These are phyloP conservation scores for Senna siamea DNA, from an alignment of 306 rosid genomes.

Conservation along the genomic window DNA sequence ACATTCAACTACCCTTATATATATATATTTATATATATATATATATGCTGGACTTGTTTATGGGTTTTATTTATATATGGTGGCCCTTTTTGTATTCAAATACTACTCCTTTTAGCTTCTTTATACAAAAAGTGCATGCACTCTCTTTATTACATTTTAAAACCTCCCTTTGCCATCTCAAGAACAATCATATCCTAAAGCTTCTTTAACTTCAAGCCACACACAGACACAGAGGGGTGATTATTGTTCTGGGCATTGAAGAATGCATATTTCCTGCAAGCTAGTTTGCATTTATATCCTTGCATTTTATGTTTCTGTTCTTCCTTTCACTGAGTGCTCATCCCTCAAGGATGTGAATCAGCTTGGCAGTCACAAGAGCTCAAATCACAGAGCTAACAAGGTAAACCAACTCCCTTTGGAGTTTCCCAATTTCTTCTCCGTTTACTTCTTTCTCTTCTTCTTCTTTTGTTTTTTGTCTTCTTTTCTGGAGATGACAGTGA, in stretches of 20 bases:
- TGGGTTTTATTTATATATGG: background rate
- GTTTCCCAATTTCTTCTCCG: slow-evolving; percentile 14
- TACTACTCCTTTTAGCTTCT: slow-evolving; percentile 40
- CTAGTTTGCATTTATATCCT: slow-evolving; percentile 36
- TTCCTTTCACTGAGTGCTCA: slow-evolving; percentile 58
- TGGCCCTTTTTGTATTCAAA: slow-evolving; percentile 34
- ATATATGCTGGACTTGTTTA: slow-evolving; percentile 12
- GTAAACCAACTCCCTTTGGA: slow-evolving; percentile 41
- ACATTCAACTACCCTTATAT: slow-evolving; percentile 33
- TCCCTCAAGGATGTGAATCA: slow-evolving; percentile 49
- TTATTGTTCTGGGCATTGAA: slow-evolving; percentile 33
- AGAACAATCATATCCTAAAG: slow-evolving; percentile 46
- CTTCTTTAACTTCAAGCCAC: slow-evolving; percentile 42
- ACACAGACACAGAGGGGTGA: slow-evolving; percentile 26
- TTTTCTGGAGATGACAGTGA: background rate
- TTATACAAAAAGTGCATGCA: slow-evolving; percentile 47
- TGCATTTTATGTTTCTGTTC: slow-evolving; percentile 52
- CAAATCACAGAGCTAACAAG: slow-evolving; percentile 47
- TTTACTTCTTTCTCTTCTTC: slow-evolving; percentile 9
- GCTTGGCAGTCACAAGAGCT: slow-evolving; percentile 47
- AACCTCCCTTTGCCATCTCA: slow-evolving; percentile 43
- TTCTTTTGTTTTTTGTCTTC: background rate
- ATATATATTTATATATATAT: no score
- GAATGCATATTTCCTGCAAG: slow-evolving; percentile 58
- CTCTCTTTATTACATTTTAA: slow-evolving; percentile 44